These are phyloP conservation scores for Mucuna pruriens DNA, from an alignment of 306 rosid species.

Conservation along the genomic window DNA sequence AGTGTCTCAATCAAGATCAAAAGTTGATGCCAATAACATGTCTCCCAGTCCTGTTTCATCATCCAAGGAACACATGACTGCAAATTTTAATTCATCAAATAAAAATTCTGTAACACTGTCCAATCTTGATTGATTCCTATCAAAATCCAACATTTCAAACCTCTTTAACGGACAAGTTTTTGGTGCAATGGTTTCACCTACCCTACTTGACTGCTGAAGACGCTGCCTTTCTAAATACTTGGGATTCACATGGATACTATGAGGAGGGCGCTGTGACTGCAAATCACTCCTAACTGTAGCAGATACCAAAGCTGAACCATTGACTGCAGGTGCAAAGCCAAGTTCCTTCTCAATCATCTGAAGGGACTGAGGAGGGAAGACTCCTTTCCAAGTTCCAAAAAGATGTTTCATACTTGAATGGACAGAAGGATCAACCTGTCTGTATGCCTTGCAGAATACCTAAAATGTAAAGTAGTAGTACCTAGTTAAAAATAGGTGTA, in stretches of 20 bases:
- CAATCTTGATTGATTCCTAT: constrained; percentile 21
- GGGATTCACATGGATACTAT: constrained; percentile 98
- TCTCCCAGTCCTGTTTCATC: constrained; percentile 24
- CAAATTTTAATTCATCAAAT: neutral
- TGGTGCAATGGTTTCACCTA: constrained; percentile 50
- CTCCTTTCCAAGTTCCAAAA: constrained; percentile 99
- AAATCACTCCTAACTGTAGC: constrained; percentile 74
- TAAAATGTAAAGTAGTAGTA: constrained; percentile 58
- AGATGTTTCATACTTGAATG: constrained; percentile 94
- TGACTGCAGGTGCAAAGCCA: constrained; percentile 64
- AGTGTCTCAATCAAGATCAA: constrained; percentile 3
- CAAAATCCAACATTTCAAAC: constrained; percentile 22
- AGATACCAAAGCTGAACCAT: constrained; percentile 73
- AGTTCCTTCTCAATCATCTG: constrained; percentile 92
- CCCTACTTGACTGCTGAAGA: constrained; percentile 87
- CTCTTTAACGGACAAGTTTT: constrained; percentile 20
- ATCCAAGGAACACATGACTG: constrained; percentile 11
- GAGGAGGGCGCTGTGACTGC: constrained; percentile 83
- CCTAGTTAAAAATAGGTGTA: constrained; percentile 49
- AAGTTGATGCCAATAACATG: neutral
- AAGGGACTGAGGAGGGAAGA: constrained; percentile 85
- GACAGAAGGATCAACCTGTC: constrained; percentile 81
- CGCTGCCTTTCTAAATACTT: constrained; percentile 95
- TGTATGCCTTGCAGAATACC: constrained; percentile 97
- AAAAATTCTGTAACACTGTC: neutral